These are phyloP conservation scores for Apiospora sp. DNA, from an alignment of 2,329 filamentous ascomycete species.

Conservation along the genomic window DNA sequence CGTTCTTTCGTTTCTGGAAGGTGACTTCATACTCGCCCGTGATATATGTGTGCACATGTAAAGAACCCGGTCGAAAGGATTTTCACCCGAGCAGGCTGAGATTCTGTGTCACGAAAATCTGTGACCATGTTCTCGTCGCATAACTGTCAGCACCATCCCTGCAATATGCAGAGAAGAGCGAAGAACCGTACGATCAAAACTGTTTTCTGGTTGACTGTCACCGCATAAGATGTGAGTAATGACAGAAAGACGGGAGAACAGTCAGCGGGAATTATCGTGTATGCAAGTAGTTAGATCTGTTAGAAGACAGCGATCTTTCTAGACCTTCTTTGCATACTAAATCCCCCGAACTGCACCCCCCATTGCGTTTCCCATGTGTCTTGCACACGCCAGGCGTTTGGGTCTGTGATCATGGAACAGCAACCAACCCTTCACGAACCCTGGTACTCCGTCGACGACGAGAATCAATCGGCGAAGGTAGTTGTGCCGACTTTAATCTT, in stretches of 20 bases:
- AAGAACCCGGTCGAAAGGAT: background rate
- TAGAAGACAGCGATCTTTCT: background rate
- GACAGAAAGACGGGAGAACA: background rate
- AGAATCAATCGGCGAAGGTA: background rate
- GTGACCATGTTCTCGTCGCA: background rate
- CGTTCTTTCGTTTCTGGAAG: background rate
- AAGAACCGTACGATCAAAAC: background rate
- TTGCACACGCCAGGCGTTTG: background rate
- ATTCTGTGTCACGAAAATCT: background rate
- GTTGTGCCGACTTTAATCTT: background rate
- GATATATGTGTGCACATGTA: no score
- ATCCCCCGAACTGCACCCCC: background rate
- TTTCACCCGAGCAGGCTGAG: background rate
- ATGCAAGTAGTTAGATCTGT: background rate
- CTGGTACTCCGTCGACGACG: background rate
- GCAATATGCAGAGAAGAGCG: background rate
- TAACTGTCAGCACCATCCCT: background rate
- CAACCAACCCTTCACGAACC: background rate
- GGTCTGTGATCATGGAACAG: background rate
- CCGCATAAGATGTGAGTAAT: background rate
- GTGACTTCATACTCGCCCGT: background rate
- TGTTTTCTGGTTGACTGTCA: background rate
- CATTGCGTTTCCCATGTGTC: background rate
- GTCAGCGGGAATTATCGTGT: background rate
- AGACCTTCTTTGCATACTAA: background rate